These are phyloP conservation scores for Globisporangium carolinianum DNA, from an alignment of 352 stramenopile species.

Conservation along the genomic window DNA sequence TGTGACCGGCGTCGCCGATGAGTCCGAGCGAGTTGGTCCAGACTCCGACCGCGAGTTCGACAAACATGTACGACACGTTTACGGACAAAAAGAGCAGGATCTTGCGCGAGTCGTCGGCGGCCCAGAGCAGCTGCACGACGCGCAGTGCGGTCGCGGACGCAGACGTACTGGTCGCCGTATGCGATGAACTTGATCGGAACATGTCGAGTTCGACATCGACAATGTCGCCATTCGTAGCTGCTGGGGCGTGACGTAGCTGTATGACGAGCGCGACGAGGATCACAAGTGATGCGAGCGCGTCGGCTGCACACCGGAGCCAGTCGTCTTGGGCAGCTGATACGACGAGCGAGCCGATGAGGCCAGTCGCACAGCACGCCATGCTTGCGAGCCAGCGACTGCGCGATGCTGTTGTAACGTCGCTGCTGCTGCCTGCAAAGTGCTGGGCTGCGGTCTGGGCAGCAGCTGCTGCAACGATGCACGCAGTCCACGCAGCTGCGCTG, in stretches of 20 bases:
- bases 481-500: constrained; percentile 3
- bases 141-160: constrained; percentile 5
- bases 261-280: constrained; percentile 45
- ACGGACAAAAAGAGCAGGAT: constrained; percentile 79
- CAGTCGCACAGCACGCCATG: constrained; percentile 32
- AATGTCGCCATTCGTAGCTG: constrained; percentile 9
- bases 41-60: constrained; percentile 80
- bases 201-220: constrained; percentile 34
- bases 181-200: constrained; percentile 17
- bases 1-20: constrained; percentile 84
- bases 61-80: constrained; percentile 84
- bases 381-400: constrained; percentile 24
- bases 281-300: constrained; percentile 27
- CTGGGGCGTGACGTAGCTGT: constrained; percentile 15
- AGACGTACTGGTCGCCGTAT: not conserved
- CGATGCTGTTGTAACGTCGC: constrained; percentile 1
- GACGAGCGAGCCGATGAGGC: constrained; percentile 30
- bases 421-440: constrained; percentile 13
- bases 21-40: constrained; percentile 82
- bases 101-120: constrained; percentile 53
- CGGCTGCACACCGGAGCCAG: constrained; percentile 41
- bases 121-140: constrained; percentile 44
- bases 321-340: constrained; percentile 33
- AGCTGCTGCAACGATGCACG: constrained; percentile 7
- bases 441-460: constrained; percentile 12